Base-by-base conservation (phyloP, 2,329 filamentous ascomycete species). In the Trichoderma semiorbis region DNA sequence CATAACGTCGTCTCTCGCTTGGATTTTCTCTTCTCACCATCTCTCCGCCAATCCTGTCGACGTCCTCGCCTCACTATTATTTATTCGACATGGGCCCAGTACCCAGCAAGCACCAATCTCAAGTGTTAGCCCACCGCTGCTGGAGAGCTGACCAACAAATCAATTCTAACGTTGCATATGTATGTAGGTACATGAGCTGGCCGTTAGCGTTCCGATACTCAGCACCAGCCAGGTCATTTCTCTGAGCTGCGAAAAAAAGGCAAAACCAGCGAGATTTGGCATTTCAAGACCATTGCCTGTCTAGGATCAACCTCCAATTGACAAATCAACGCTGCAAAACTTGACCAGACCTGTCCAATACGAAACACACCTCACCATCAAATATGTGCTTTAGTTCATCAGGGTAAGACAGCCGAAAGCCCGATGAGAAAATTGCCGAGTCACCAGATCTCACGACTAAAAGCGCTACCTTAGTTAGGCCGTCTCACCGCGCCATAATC, bases 371-470 rank as follows among this genome's bases (percentile, higher is more conserved):
- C 6, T 50, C 5, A 55, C 28, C 28, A 18, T 36, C 14, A 34
- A 7, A 18, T 53, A 58, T 11, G 53, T 30, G 16, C 53, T 2
- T 30, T 57, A 55, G 18, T 55, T 30, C 34, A 53, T 43, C 30
- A 30, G 36, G 53, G 36, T 24, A 61, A 34, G 39, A 36, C 55
- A 28, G 26, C 57, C 36, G 21, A 28, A 60, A 39, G 39, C 47
- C 30, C 36, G 21, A 62, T 62, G 57, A 67, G 57, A 61, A 67
- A 62, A 69, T 39, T 36, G 57, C 57, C 67, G 67, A 58, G 66
- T 61, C 39, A 36, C 39, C 57, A 62, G 55, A 69, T 69, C 57
- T 60, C 57, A 36, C 28, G 34, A 53, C 57, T 24, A 69, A 58
- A 50, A 21, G 30, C 65, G 36, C 53, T 68, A 68, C 26, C 14